Conservation (phyloP, 169 alveolate species). For the Pseudocohnilembus persalinus region DNA sequence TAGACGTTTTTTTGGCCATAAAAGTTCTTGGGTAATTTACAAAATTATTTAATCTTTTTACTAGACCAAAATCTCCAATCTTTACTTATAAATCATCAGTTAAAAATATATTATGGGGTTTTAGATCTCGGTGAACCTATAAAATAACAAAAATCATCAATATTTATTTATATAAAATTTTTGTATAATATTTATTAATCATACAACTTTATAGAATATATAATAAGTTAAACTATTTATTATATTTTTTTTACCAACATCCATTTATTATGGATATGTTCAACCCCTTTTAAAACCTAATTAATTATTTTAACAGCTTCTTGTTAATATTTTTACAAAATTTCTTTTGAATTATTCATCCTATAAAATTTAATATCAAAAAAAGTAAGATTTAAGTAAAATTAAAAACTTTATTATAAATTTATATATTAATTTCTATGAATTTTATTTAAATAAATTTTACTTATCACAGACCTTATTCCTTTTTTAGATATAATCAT, state of each 20-base stretch:
- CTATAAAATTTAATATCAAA: neutral
- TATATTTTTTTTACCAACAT: too few species aligned
- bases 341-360: neutral
- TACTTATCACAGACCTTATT: neutral
- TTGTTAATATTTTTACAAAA: neutral
- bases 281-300: constrained; percentile 14
- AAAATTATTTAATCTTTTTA: constrained; percentile 2
- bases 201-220: too few species aligned
- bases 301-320: constrained; percentile 6
- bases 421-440: neutral
- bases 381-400: neutral
- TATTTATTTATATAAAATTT: too few species aligned
- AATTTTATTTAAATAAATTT: constrained; percentile 1
- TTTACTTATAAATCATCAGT: constrained; percentile 13
- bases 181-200: too few species aligned
- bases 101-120: constrained; percentile 31
- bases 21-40: neutral
- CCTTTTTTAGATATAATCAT: constrained; percentile 6
- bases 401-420: neutral
- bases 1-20: neutral
- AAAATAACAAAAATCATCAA: too few species aligned
- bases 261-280: constrained; percentile 22
- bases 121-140: constrained; percentile 34
- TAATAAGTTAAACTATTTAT: too few species aligned
- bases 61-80: constrained; percentile 39